Base-by-base conservation (phyloP, 106 monocot species). In the Apostasia ramifera region DNA sequence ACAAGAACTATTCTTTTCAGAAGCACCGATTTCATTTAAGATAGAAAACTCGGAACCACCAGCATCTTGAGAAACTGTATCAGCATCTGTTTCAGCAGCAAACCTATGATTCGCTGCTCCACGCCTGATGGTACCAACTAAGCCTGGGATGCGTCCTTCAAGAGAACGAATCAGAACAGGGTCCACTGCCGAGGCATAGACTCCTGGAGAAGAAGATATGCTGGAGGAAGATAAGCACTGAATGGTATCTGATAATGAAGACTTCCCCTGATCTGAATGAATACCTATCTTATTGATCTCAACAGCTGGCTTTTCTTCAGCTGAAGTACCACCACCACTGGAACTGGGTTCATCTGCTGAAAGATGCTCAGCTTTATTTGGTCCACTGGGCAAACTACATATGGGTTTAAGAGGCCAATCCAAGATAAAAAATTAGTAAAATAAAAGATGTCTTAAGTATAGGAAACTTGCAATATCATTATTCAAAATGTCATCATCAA, bases 181-280 rank as follows among this genome's bases (percentile, higher is more conserved):
- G 61, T 81, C 83, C 40, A 71, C 63, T 40, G 62, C 49, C 13
- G 81, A 80, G 41, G 76, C 64, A 82, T 61, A 75, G 39, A 74
- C 77, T 51, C 70, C 83, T 44, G 77, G 48, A 5, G 47, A 15
- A 64, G 75, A 49, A 65, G 69, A 50, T 66, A 67, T 6, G 41
- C 53, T 62, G 38, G 45, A 51, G 15, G 58, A 12, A 57, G 64
- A 51, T 66, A n/a, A 51, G 66, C 40, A 7, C 9, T 55, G 47
- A 51, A 2, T 53, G 62, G 72, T 40, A 51, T 47, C 44, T 11
- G 26, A 26, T 26, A 56, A 46, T 59, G 49, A 47, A 40, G 11
- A 8, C 61, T 73, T 61, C 2, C 26, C 55, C 47, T 69, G 48
- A 38, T n/a, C 55, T 13, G 73, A 37, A 43, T 59, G 9, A 6